Evolutionary conservation across 495 filamentous ascomycete genomes (phyloP), one percentile per base, ranked within the genome.

Genomic region (Schizothecium vesticola): DNA sequence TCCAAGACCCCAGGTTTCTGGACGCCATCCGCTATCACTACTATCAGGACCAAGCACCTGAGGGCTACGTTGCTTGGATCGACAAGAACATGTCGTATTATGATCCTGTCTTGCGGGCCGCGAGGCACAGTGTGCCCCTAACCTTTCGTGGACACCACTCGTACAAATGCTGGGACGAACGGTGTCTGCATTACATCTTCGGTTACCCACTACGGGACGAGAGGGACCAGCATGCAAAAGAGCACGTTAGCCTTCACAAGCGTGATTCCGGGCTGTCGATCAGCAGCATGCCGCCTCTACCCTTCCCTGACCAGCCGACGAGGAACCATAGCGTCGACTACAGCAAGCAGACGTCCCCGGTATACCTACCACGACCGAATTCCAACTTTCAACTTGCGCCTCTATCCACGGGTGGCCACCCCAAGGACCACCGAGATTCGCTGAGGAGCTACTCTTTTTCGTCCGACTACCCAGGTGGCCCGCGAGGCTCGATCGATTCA

Each of bases 161-260:
- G 25, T 80, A 81, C 74, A 83, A 83, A 70, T 84, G 82, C 71
- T 80, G 77, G 78, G 76, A 84, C 68, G 82, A 84, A 61, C 77
- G 78, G 56, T 84, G 82, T 71, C 73, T 82, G 72, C 80, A 84
- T 70, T 83, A 83, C 74, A 81, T 84, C 26, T 84, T 84, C 67
- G 82, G 82, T 43, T 84, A 82, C 63, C 73, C 76, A 29, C 78
- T 79, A 57, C 75, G 73, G 21, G 78, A 81, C 60, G 81, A 84
- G 57, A 79, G 81, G 59, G 81, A 83, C 67, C 77, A 80, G 59
- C 82, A 84, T 65, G 71, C 78, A 22, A 80, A 77, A 61, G 79
- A 81, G 63, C 82, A 84, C 73, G 74, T 75, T 31, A 64, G 73
- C 21, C 71, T 75, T 26, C 69, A 71, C 23, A 84, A 83, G 68